Conservation (phyloP, 768 basidiomycete genomes). For the Imleria badia region DNA sequence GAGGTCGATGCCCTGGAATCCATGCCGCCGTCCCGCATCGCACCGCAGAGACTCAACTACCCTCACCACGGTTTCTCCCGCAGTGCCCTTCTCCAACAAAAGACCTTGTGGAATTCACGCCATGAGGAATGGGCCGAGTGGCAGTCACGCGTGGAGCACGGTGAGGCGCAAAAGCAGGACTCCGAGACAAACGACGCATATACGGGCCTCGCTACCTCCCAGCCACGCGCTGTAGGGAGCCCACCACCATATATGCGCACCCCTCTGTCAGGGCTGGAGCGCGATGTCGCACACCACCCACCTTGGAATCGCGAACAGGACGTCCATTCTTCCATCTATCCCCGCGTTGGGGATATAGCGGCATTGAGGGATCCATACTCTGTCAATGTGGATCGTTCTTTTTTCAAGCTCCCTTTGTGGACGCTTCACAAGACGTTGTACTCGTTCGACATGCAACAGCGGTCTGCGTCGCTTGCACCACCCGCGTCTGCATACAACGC, state of each 20-base stretch:
- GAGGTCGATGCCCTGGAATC: neutral
- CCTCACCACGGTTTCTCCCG: constrained; percentile 63
- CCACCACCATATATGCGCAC: constrained; percentile 21
- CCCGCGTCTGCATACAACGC: constrained; percentile 18
- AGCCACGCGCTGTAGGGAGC: neutral
- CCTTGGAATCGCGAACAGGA: constrained; percentile 11
- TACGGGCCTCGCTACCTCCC: constrained; percentile 19
- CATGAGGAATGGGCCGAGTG: constrained; percentile 51
- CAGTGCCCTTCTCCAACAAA: constrained; percentile 56
- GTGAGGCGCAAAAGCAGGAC: neutral
- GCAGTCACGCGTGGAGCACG: constrained; percentile 17
- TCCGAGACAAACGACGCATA: constrained; percentile 24
- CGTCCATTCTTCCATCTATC: constrained; percentile 38
- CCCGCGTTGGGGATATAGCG: constrained; percentile 62
- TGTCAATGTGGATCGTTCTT: constrained; percentile 56
- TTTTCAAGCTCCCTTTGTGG: constrained; percentile 57
- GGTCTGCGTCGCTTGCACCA: neutral
- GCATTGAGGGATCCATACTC: constrained; percentile 59
- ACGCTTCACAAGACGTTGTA: constrained; percentile 68
- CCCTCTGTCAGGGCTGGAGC: constrained; percentile 32
- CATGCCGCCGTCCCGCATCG: constrained; percentile 3
- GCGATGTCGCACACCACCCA: constrained; percentile 20
- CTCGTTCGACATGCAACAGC: constrained; percentile 54
- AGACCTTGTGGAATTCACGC: constrained; percentile 60
- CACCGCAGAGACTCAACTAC: constrained; percentile 43